Evolutionary conservation across 495 filamentous ascomycete species (phyloP), one percentile per base, ranked within the genome.

Genomic region (Beverwykella pulmonaria): DNA sequence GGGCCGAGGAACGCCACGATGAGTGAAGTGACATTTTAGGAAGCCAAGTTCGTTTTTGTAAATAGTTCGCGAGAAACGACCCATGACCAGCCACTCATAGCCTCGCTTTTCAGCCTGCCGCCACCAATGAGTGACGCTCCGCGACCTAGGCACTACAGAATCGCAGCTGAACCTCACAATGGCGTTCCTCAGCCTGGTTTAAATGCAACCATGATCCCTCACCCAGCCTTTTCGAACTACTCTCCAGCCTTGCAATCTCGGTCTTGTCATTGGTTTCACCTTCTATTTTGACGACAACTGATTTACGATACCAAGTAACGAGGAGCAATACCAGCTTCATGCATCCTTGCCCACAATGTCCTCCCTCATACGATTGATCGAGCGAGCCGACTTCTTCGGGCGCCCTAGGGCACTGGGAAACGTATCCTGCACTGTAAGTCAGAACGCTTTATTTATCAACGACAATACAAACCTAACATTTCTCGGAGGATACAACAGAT

Each of bases 111-210:
- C 59, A 62, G 59, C 59, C 52, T 20, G 17, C 23, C 50, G 61
- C 61, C 61, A 64, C 61, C 61, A 64, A 64, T 56, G 61, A 20
- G 55, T 20, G 27, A 10, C 12, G 9, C 8, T 23, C 17, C 26
- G 10, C n/a, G 30, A 29, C 36, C 61, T 54, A 49, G 61, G 36
- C 61, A 17, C 59, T 0, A 29, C 9, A 10, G 20, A 47, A 44
- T 15, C 27, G 36, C 53, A 52, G 27, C 52, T 64, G 48, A 64
- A 56, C 6, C 36, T 29, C 19, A 19, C 10, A 49, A 34, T 34
- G 26, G 52, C 26, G 23, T 19, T 20, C 20, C 9, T 44, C 22
- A 50, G 29, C 15, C 44, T 17, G 20, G 19, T 47, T 64, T 41
- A 56, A 64, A 46, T 27, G 15, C 20, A 17, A 23, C 22, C 23